Base-by-base conservation (phyloP, 306 rosid genomes). In the Fagus crenata region DNA sequence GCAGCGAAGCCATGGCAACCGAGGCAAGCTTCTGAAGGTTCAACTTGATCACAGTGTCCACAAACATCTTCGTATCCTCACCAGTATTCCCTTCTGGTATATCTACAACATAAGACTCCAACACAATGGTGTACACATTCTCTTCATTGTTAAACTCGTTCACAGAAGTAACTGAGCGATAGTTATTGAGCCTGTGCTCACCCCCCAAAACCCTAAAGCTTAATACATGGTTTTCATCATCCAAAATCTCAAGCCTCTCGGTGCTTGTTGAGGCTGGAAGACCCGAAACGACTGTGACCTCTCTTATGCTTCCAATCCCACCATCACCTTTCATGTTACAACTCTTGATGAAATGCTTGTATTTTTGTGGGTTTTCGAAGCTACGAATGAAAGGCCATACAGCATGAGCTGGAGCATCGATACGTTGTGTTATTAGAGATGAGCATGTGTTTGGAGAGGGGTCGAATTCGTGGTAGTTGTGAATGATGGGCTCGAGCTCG, bases 231-330 rank as follows among this genome's bases (percentile, higher is more conserved):
- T 84, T 85, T 54, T 92, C 90, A 33, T 95, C 99, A 73, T 95
- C 99, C 71, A 92, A 32, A 9, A 95, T 90, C 89, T 95, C 97
- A 0, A 95, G 85, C 85, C 96, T 85, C 83, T 95, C 99, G 11
- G 94, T 93, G 83, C 97, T 90, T 0, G 99, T 95, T 0, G 99
- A 90, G 0, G 97, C 97, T 1, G 99, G 99, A 0, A 95, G 84
- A 1, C 97, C 99, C 0, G 99, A 95, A 7, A 92, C 91, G 7
- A 95, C 93, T 0, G 92, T 89, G 12, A 95, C 92, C 64, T 95
- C 97, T 37, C 99, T 63, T 36, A 91, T 86, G 76, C 97, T 92
- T 0, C 99, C 99, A 0, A 95, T 92, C 5, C 89, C 85, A 0
- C 93, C 97, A 17, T 91, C 96, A 0, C 94, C 94, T 7, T 2